Percentiles rank a stretch among this genome's conserved stretches.
phyloP scores from a whole-genome alignment of 1,284 basidiomycete species.

The Cutaneotrichosporon sp. region DNA sequence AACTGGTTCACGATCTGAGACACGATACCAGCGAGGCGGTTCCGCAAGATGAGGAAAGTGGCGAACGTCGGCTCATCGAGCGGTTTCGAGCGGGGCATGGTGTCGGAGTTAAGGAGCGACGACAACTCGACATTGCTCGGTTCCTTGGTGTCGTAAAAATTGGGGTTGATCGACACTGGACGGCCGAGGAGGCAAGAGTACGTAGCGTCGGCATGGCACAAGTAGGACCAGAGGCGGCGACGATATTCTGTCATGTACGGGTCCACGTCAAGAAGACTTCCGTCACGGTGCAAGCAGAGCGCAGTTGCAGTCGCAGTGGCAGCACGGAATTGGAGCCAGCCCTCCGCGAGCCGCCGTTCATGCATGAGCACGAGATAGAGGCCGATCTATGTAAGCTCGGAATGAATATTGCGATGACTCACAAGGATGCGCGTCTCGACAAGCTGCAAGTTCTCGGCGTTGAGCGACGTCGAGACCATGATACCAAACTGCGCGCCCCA shows the following conservation, averaged over 20 bases:
- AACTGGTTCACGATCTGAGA: slow-evolving; percentile 77
- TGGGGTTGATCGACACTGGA: slow-evolving; percentile 61
- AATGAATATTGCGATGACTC: slow-evolving; percentile 37
- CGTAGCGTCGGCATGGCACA: slow-evolving; percentile 81
- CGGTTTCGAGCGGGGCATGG: slow-evolving; percentile 39
- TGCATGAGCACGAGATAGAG: slow-evolving; percentile 75
- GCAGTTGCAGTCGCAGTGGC: slow-evolving; percentile 88
- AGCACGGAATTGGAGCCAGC: slow-evolving; percentile 88
- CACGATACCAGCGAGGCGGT: slow-evolving; percentile 79
- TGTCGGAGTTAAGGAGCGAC: slow-evolving; percentile 37
- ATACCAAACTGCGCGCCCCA: slow-evolving; percentile 60
- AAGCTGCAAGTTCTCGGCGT: slow-evolving; percentile 83
- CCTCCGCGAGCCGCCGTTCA: slow-evolving; percentile 60
- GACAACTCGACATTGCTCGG: slow-evolving; percentile 80
- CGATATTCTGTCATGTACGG: slow-evolving; percentile 78
- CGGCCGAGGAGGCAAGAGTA: slow-evolving; percentile 87
- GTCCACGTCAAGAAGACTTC: slow-evolving; percentile 63
- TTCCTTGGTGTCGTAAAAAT: slow-evolving; percentile 44
- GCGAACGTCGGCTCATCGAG: slow-evolving; percentile 64
- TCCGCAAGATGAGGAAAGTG: slow-evolving; percentile 82
- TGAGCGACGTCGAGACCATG: slow-evolving; percentile 66
- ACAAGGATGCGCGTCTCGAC: slow-evolving; percentile 80
- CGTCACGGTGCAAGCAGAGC: slow-evolving; percentile 85
- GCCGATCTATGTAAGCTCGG: slow-evolving; percentile 62
- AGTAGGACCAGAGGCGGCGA: slow-evolving; percentile 86